Base-by-base conservation (phyloP, 495 filamentous ascomycete genomes). In the Neurospora sp. region DNA sequence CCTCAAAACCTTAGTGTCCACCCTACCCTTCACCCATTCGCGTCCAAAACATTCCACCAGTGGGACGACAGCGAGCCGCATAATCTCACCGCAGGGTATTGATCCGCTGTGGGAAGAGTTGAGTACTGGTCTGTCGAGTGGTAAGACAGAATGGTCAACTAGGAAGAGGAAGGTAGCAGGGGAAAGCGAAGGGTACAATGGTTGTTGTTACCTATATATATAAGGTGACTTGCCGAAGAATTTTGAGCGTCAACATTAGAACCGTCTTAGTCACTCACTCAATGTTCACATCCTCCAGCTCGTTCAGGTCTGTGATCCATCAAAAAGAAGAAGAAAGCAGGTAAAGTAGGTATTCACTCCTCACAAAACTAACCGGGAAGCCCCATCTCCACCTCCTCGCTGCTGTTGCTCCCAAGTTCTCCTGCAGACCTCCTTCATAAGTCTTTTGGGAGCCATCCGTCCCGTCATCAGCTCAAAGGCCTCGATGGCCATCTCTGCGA, bases 391-490 rank as follows among this genome's bases (percentile, higher is more conserved):
- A 9, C 53, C 53, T 1, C 70, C 72, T 16, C 72, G 73, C 69
- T 79, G 76, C 48, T 84, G 83, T 59, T 75, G 77, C 73, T 82
- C 81, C 82, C 82, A 84, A 0, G 78, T 81, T 70, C 80, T 78
- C 61, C 84, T 77, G 65, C 84, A 84, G 20, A 85, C 79, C 69
- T 79, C 79, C 73, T 90, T 87, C 92, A 96, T 96, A 27, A 92
- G 74, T 68, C 88, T 84, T 45, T 91, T 87, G 3, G 92, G 93
- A 18, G 93, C 93, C 81, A 92, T 89, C 31, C 92, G 85, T n/a
- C 92, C 93, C 4, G 92, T 93, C 84, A 94, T 92, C 65, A 94
- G 80, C 79, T 94, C 92, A 78, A 94, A 94, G 65, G 93, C 91
- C 37, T 93, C 91, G 79, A 92, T 93, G 2, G 91, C 93, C 83